Evolutionary conservation across 225 moss, liverwort and hornwort genomes (phyloP), one percentile per base, ranked within the genome.

Genomic region (Physcomitrellopsis africana): DNA sequence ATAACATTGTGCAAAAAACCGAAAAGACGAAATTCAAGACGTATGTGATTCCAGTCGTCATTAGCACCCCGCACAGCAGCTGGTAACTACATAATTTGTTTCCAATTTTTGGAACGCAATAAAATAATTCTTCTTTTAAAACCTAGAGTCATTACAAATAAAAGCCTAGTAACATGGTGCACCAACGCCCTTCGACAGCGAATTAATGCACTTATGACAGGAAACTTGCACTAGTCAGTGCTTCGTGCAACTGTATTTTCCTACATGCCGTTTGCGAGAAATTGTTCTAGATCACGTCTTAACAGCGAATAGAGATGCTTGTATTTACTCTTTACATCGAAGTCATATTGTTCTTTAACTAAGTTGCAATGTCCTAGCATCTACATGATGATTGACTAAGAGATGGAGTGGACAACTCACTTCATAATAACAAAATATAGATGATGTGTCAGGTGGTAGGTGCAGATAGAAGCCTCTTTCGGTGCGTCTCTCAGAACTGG

Each of bases 381-480:
- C 69, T 77, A 51, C 68, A 68, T 63, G 41, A 76, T 18, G 23
- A 23, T 48, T 53, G 54, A 54, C 24, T 51, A 63, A 51, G 19
- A 48, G 22, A 62, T 63, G 43, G 56, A 67, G 22, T 23, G 37
- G 44, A 51, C 64, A 58, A 53, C 82, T 78, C 74, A 78, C 82
- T 74, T 65, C 65, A 12, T 59, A n/a, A 55, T 43, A 24, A n/a
- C n/a, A n/a, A 48, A 74, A 65, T 45, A n/a, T 10, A 70, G 11
- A 3, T 24, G 11, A 70, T n/a, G 17, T 26, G 11, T 65, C 65
- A 76, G 80, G 76, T 71, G 60, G 65, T 65, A 65, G 45, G 3
- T 44, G 27, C 60, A 59, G 57, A 24, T 59, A 12, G 51, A 32
- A 20, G 8, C 73, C 73, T 42, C 49, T 63, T 51, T 69, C 70